Conservation (phyloP, 768 basidiomycete species). For the Gymnopilus junonius region DNA sequence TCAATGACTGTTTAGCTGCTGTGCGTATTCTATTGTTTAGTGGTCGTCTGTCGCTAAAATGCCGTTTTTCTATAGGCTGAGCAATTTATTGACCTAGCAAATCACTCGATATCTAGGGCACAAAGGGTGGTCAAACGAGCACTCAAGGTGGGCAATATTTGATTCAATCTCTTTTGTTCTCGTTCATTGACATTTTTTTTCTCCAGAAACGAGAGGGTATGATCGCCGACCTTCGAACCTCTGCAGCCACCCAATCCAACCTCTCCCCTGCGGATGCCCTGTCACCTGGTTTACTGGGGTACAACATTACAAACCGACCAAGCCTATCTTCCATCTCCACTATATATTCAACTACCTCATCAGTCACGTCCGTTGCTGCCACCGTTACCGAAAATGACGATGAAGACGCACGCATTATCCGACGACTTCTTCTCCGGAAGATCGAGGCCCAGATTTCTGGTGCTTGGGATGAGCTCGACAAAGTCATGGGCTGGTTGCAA, state of each 20-base stretch:
- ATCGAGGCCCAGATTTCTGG: constrained; percentile 58
- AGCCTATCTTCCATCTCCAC: constrained; percentile 48
- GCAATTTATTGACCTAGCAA: constrained; percentile 55
- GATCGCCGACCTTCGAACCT: constrained; percentile 45
- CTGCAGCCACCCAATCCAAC: constrained; percentile 22
- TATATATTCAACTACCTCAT: constrained; percentile 44
- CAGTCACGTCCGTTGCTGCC: constrained; percentile 50
- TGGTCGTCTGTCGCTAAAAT: not conserved
- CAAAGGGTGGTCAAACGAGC: constrained; percentile 61
- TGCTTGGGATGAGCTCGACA: constrained; percentile 68
- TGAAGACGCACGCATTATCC: constrained; percentile 64
- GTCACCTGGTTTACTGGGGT: constrained; percentile 35
- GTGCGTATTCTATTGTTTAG: constrained; percentile 39
- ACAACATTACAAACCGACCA: constrained; percentile 38
- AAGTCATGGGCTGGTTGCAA: constrained; percentile 58
- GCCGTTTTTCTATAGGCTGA: constrained; percentile 49
- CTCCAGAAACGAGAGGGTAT: constrained; percentile 53
- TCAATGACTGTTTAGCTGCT: constrained; percentile 55
- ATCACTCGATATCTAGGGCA: constrained; percentile 59
- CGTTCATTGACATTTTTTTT: constrained; percentile 4
- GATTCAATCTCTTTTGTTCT: not conserved
- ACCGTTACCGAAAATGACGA: constrained; percentile 61
- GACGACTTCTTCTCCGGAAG: constrained; percentile 68
- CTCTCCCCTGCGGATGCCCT: constrained; percentile 14
- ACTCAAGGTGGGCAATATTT: constrained; percentile 48